A percentile compares a stretch with the other conserved stretches of the same genome.
These are phyloP conservation scores for Plasmodium adleri DNA, from an alignment of 169 alveolate species.

Conservation along the genomic window DNA sequence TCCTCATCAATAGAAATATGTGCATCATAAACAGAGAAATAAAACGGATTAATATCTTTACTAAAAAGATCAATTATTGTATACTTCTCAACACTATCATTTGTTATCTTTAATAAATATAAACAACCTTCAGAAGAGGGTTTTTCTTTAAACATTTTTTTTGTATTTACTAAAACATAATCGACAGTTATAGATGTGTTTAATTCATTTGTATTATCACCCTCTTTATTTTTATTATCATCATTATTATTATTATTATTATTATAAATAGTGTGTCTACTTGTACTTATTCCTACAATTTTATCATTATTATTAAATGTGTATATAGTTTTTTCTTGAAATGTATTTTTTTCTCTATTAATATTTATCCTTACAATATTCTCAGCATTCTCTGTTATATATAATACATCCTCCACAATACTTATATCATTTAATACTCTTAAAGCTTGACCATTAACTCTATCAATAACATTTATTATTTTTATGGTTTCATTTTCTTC, in stretches of 20 bases:
- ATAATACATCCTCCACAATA: conserved; percentile 7
- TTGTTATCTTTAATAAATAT: conserved; percentile 4
- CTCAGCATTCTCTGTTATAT: conserved; percentile 49
- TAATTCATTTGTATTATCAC: neutral
- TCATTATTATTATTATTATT: conserved; percentile 1
- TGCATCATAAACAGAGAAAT: conserved; percentile 39
- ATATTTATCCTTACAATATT: neutral
- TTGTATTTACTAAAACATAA: conserved; percentile 23
- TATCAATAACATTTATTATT: conserved; percentile 26
- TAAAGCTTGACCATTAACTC: neutral
- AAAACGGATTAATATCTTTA: conserved; percentile 30
- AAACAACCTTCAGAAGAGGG: conserved; percentile 48
- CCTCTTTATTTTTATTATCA: neutral
- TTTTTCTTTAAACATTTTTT: conserved; percentile 14
- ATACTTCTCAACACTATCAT: conserved; percentile 7
- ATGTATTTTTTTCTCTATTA: conserved; percentile 1
- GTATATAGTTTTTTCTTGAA: neutral
- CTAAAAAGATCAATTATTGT: conserved; percentile 29
- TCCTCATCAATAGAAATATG: conserved; percentile 23
- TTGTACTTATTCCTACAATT: conserved; percentile 24
- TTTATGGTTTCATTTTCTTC: conserved; percentile 4
- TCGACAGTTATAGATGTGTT: neutral
- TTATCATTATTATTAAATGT: conserved; percentile 31
- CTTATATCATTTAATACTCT: conserved; percentile 18
- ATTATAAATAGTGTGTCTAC: neutral